Evolutionary conservation across 441 rosid species (phyloP), one percentile per base, ranked within the genome.

Genomic region (Sinapis alba): DNA sequence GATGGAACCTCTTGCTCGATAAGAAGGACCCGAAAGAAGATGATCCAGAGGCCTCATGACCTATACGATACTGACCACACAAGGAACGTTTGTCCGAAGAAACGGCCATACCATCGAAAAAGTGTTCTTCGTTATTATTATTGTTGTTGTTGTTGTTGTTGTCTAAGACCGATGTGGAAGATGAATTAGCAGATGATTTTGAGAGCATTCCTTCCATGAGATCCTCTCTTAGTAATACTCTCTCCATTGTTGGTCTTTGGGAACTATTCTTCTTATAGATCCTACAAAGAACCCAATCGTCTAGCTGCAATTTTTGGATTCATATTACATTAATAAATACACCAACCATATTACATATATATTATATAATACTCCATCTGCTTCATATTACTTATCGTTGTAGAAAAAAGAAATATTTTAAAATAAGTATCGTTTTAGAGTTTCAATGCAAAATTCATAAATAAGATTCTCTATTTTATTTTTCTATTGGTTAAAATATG

Each of bases 251-350:
- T 5, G 86, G 85, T 76, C 94, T 83, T 18, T 92, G 94, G 3
- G 88, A 77, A 72, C 67, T 84, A 75, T 84, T 86, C 68, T 90
- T 92, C 86, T 92, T 92, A 79, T 90, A 92, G 76, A 92, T 92
- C 73, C 97, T 92, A 78, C 97, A 92, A 34, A 90, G 68, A 76
- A 92, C 96, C 97, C 97, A 90, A 69, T 92, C 96, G 77, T 92
- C 97, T 64, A 92, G 86, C 97, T 92, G 79, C 62, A 65, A 77
- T 9, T 0, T 8, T 19, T 69, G 11, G 36, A n/a, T 26, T n/a
- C 13, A 6, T 53, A 0, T 23, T 50, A 53, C 21, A 62, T 50
- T 30, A 23, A 38, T 19, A 43, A 60, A 13, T 1, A 51, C 30
- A 53, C n/a, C 20, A 68, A 24, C 58, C 59, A 58, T 24, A 51